Conservation (phyloP, 1,139 yeast species). For the Yamadazyma diospyri region DNA sequence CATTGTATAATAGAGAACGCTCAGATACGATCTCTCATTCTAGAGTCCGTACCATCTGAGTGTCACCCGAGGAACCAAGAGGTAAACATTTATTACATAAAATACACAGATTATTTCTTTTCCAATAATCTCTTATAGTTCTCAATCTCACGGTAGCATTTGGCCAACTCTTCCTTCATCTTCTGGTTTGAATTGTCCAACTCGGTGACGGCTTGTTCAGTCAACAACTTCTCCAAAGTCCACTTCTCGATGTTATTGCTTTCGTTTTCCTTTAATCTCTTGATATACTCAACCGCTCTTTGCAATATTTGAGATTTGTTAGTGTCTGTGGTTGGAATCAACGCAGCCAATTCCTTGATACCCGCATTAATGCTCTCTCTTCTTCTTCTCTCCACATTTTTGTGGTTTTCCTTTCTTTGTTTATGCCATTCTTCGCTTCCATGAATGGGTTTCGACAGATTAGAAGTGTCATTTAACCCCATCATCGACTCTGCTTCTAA, state of each 20-base stretch:
- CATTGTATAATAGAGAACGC: constrained; percentile 1
- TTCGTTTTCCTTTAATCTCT: constrained; percentile 84
- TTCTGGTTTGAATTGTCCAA: constrained; percentile 26
- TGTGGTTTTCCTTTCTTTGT: constrained; percentile 84
- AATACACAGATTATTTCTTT: constrained; percentile 2
- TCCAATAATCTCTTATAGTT: constrained; percentile 59
- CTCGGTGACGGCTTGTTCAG: constrained; percentile 80
- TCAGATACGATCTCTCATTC: no score
- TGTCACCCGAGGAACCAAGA: no score
- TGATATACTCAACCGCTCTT: constrained; percentile 86
- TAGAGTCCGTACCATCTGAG: no score
- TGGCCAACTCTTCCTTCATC: constrained; percentile 43
- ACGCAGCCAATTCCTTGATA: constrained; percentile 74
- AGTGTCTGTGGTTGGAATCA: constrained; percentile 85
- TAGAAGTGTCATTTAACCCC: constrained; percentile 6
- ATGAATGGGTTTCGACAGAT: constrained; percentile 43
- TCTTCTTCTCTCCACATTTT: constrained; percentile 95
- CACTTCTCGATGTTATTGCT: constrained; percentile 86
- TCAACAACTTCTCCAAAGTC: constrained; percentile 86
- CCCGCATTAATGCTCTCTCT: constrained; percentile 91
- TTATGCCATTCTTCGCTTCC: constrained; percentile 88
- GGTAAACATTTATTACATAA: no score
- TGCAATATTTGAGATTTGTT: constrained; percentile 88
- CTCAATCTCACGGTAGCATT: constrained; percentile 92
- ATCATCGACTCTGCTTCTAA: neutral